phyloP scores from a whole-genome alignment of 331 rosid genomes.

The Pyracantha coccinea region DNA sequence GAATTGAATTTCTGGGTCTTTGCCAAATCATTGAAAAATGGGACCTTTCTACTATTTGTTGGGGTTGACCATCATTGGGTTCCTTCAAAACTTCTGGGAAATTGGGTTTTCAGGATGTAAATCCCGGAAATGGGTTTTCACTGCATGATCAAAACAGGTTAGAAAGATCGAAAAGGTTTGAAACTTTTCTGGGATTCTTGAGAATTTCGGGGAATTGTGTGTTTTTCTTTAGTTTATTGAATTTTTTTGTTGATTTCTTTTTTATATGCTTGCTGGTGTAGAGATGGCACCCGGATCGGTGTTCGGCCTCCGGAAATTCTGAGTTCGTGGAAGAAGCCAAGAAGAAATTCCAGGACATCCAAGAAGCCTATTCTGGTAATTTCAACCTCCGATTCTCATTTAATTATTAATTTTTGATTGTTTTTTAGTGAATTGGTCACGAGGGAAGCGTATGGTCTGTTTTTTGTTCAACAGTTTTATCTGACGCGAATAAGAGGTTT shows the following conservation, averaged over 20 bases:
- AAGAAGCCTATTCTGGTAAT: constrained; percentile 94
- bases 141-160: constrained; percentile 3
- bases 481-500: constrained; percentile 74
- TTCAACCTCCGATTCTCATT: not conserved
- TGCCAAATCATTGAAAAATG: not conserved
- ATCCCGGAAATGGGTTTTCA: constrained; percentile 4
- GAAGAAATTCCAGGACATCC: constrained; percentile 80
- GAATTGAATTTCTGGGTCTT: not conserved
- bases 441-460: constrained; percentile 2
- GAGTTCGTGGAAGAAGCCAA: constrained; percentile 83
- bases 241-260: not conserved
- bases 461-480: constrained; percentile 45
- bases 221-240: not conserved
- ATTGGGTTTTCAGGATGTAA: not conserved
- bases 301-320: constrained; percentile 67
- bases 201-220: not conserved
- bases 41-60: not conserved
- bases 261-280: constrained; percentile 26
- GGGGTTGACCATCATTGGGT: not conserved
- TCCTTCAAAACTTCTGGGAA: not conserved
- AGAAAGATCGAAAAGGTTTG: not conserved
- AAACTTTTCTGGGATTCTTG: not conserved
- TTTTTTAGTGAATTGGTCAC: not conserved
- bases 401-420: not conserved
- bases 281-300: constrained; percentile 99